Base-by-base conservation (phyloP, 108 stramenopile genomes). In the Schizochytrium sp. region DNA sequence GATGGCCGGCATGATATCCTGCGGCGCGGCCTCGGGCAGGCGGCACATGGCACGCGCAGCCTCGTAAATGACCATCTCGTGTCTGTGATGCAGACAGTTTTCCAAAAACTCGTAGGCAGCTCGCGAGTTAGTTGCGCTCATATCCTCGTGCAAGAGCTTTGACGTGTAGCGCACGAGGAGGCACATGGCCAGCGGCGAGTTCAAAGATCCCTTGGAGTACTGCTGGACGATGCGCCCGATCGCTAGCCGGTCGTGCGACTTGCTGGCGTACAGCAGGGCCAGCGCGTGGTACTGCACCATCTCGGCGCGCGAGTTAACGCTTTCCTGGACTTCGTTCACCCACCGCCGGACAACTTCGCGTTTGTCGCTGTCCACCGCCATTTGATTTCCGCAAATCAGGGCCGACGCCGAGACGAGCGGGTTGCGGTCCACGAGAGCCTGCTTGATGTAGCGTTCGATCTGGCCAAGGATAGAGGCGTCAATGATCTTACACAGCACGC, bases 271-370 rank as follows among this genome's bases (percentile, higher is more conserved):
- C 23, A 99, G 95, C n/a, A 99, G 95, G 87, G 98, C 96, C 91
- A 99, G 96, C 43, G 98, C 99, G 89, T 99, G 99, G 93, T 97
- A 98, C 94, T 96, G 98, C 4, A 99, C 98, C 98, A 99, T 99
- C 90, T 98, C 98, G 91, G 95, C 41, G 5, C 83, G 92, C 59
- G 96, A 96, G 69, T 91, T 91, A 25, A 97, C 95, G 6, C 98
- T 98, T 89, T 98, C 98, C 88, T 96, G 95, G 10, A 97, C 96
- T 90, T 99, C 97, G 60, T 94, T 93, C 83, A 99, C 96, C 98
- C 98, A 98, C 60, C 97, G 91, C 41, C 89, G 87, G 21, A 92
- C 90, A n/a, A 94, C 89, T 58, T 95, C 93, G 5, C 45, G n/a
- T 3, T 60, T 63, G 18, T 92, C 91, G 28, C 87, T 72, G 25